Conservation (phyloP, 2,329 filamentous ascomycete genomes). For the Cytospora mali region DNA sequence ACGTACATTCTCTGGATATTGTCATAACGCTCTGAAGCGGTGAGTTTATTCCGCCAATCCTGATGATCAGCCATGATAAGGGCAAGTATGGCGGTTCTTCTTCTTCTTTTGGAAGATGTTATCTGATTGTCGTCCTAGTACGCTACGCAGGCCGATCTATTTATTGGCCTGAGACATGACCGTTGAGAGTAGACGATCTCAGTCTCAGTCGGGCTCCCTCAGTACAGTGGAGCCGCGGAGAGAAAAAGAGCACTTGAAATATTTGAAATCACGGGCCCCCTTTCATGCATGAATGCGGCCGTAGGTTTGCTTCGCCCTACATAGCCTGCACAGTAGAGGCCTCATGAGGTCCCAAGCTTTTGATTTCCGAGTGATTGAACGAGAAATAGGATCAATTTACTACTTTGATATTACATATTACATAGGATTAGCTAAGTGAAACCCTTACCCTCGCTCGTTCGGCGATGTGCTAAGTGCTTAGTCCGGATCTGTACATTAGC, state of each 20-base stretch:
- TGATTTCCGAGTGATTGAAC: not conserved
- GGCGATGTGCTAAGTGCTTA: not conserved
- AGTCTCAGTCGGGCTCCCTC: not conserved
- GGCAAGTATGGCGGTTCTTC: not conserved
- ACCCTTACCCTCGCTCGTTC: not conserved
- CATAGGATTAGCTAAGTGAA: not conserved
- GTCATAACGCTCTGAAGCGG: conserved; percentile 63
- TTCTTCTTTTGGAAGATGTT: no score
- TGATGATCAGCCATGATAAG: conserved; percentile 31
- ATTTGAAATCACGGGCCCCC: not conserved
- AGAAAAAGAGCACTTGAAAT: no score
- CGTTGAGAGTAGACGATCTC: not conserved
- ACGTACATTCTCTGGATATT: conserved; percentile 65
- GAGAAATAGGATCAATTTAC: not conserved
- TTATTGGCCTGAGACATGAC: no score
- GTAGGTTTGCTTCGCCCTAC: not conserved
- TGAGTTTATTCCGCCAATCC: conserved; percentile 55
- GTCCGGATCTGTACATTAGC: no score
- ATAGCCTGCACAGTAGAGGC: no score
- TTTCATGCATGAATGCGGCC: not conserved
- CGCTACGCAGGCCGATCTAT: not conserved
- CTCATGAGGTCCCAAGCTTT: not conserved
- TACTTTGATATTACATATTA: not conserved
- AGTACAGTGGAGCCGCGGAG: not conserved
- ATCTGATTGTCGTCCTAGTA: not conserved